Conservation (phyloP, 2,329 filamentous ascomycete species). For the Colletotrichum liaoningense region DNA sequence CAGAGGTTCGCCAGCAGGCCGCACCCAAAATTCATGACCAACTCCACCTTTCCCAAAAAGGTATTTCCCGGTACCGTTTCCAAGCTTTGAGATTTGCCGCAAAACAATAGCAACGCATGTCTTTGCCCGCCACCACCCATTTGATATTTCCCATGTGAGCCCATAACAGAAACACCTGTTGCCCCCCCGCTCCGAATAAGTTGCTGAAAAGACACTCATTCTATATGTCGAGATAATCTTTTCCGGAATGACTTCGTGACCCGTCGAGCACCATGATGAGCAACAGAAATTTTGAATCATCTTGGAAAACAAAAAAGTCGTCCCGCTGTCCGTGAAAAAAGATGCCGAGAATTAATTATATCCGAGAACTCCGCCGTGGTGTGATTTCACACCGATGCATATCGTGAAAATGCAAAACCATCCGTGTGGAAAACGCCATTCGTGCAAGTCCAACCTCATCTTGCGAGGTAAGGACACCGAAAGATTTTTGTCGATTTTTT, state of each 20-base stretch:
- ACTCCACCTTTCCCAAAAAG: constrained; percentile 47
- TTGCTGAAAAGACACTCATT: constrained; percentile 52
- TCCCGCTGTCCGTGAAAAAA: constrained; percentile 49
- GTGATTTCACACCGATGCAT: constrained; percentile 59
- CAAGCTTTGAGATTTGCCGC: constrained; percentile 41
- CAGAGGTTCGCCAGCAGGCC: constrained; percentile 29
- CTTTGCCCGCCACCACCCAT: constrained; percentile 46
- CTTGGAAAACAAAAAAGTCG: constrained; percentile 48
- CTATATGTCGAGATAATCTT: constrained; percentile 63
- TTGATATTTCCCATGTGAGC: constrained; percentile 46
- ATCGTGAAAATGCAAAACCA: constrained; percentile 58
- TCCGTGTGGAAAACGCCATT: constrained; percentile 55
- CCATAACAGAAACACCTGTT: constrained; percentile 51
- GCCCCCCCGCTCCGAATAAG: constrained; percentile 44
- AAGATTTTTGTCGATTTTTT: constrained; percentile 33
- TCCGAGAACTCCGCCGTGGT: constrained; percentile 56
- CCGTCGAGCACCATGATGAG: constrained; percentile 45
- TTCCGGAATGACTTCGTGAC: constrained; percentile 45
- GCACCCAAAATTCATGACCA: constrained; percentile 41
- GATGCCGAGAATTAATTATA: constrained; percentile 40
- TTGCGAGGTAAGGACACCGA: constrained; percentile 42
- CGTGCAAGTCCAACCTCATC: constrained; percentile 55
- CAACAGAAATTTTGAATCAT: constrained; percentile 53
- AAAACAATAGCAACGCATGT: constrained; percentile 45
- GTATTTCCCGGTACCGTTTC: constrained; percentile 41